phyloP scores from a whole-genome alignment of 2,329 filamentous ascomycete genomes.

The Nannizzia gypsea region DNA sequence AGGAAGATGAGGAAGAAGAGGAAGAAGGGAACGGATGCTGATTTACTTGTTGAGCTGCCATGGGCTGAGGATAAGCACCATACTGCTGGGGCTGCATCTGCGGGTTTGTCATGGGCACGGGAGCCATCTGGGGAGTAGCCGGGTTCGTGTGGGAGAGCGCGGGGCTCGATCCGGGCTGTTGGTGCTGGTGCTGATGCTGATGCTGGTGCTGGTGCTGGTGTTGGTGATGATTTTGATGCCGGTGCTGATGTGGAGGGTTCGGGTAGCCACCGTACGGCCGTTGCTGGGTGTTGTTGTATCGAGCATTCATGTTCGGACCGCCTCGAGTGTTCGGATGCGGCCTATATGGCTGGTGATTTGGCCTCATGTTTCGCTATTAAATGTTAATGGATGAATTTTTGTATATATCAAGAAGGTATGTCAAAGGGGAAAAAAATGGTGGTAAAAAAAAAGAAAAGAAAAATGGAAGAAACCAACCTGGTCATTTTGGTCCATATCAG shows the following conservation, averaged over 20 bases:
- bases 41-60: conserved; percentile 51
- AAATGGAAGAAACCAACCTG: conserved; percentile 33
- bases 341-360: conserved; percentile 63
- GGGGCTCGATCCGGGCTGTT: conserved; percentile 48
- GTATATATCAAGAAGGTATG: too few species aligned
- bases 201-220: conserved; percentile 38
- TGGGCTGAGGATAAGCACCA: conserved; percentile 47
- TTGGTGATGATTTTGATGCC: neutral
- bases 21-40: conserved; percentile 15
- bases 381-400: too few species aligned
- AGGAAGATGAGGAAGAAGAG: too few species aligned
- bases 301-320: too few species aligned
- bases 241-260: conserved; percentile 26
- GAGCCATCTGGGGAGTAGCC: conserved; percentile 58
- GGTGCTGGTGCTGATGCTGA: conserved; percentile 27
- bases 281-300: too few species aligned
- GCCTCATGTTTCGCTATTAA: conserved; percentile 19
- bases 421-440: conserved; percentile 1
- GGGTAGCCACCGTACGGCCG: neutral
- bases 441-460: neutral
- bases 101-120: conserved; percentile 55
- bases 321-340: conserved; percentile 17
- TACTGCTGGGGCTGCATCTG: conserved; percentile 51
- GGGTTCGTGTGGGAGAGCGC: conserved; percentile 55
- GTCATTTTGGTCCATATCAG: conserved; percentile 56